Conservation (phyloP, 441 rosid species). For the Pelargonium cotyledonis region DNA sequence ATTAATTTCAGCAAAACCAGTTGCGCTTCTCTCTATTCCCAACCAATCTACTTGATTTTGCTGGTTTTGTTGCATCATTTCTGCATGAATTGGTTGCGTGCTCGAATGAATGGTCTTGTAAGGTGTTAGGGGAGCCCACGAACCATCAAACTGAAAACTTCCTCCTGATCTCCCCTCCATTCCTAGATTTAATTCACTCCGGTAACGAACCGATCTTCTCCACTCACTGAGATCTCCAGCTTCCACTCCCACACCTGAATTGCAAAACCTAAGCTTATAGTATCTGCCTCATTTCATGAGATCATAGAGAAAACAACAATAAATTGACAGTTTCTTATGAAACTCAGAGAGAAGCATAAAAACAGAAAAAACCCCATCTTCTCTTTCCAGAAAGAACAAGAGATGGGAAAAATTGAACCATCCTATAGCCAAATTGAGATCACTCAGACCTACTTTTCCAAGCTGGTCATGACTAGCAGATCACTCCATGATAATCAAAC, state of each 20-base stretch:
- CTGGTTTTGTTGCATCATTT: conserved; percentile 20
- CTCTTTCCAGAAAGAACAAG: not conserved
- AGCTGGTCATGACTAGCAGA: not conserved
- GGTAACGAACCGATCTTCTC: not conserved
- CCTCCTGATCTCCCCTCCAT: conserved; percentile 23
- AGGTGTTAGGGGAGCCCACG: conserved; percentile 51
- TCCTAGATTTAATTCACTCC: conserved; percentile 17
- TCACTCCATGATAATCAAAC: conserved; percentile 1
- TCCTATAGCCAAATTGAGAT: not conserved
- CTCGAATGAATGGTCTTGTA: conserved; percentile 30
- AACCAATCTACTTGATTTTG: conserved; percentile 20
- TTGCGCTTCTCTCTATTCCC: conserved; percentile 26
- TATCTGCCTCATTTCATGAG: conserved; percentile 16
- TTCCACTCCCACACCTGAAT: not conserved
- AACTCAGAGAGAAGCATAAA: not conserved
- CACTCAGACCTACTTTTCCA: not conserved
- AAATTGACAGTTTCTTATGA: not conserved
- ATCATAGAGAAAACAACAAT: not conserved
- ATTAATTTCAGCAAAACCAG: conserved; percentile 24
- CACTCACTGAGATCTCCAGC: not conserved
- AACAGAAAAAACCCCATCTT: not conserved
- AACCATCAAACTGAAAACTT: conserved; percentile 21
- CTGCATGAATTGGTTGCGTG: conserved; percentile 25
- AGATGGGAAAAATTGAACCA: not conserved
- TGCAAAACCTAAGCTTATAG: no score